Evolutionary conservation across 2,329 filamentous ascomycete genomes (phyloP).

Genomic region (Nemania sp.): DNA sequence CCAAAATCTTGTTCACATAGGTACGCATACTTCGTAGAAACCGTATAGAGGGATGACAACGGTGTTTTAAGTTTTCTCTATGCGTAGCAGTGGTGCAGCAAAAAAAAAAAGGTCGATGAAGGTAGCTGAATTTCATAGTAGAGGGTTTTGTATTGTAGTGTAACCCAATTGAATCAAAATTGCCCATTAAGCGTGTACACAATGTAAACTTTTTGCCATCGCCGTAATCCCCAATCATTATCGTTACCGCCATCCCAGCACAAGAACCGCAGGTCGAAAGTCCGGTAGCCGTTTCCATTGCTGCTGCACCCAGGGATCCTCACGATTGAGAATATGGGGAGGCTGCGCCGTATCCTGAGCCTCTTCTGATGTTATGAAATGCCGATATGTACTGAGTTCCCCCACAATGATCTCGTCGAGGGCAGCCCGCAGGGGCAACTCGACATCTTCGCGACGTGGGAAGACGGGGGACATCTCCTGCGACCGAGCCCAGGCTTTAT

Average conservation of each 20-base stretch:
- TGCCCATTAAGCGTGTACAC: background rate
- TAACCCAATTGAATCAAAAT: background rate
- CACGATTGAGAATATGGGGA: constrained; percentile 25
- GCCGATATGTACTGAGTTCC: constrained; percentile 40
- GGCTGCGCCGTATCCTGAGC: constrained; percentile 11
- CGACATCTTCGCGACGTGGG: constrained; percentile 45
- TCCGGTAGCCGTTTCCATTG: constrained; percentile 46
- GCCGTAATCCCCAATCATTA: background rate
- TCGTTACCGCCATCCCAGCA: constrained; percentile 46
- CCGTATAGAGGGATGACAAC: too few relatives aligned
- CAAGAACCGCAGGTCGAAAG: constrained; percentile 45
- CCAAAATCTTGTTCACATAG: too few relatives aligned
- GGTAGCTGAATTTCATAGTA: background rate
- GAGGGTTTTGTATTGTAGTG: background rate
- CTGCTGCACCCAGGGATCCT: constrained; percentile 46
- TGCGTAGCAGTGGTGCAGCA: background rate
- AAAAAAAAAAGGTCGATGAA: background rate
- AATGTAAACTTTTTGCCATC: background rate
- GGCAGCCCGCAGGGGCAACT: constrained; percentile 40
- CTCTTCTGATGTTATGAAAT: constrained; percentile 30
- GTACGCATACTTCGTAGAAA: too few relatives aligned
- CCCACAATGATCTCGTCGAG: constrained; percentile 44
- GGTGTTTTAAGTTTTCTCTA: background rate
- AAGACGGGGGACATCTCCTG: constrained; percentile 49
- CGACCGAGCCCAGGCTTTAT: constrained; percentile 46